Conservation (phyloP, 768 basidiomycete species). For the Suillus sp. region DNA sequence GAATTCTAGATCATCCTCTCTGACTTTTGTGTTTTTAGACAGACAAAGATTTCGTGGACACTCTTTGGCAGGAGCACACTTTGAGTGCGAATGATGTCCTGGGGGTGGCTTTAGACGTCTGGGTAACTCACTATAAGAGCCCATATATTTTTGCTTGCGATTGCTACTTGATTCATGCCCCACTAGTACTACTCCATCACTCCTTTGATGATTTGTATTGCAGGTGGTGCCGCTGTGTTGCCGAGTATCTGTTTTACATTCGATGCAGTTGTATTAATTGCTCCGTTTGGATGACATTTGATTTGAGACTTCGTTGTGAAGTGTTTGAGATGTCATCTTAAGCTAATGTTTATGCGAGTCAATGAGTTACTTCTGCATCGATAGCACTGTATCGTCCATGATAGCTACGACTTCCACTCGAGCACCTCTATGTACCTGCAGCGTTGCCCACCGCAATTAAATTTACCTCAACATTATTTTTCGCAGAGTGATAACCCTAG, state of each 20-base stretch:
- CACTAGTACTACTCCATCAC: conserved; percentile 1
- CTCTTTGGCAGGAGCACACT: conserved; percentile 56
- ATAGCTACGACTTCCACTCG: not conserved
- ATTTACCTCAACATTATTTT: not conserved
- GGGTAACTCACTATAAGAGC: conserved; percentile 3
- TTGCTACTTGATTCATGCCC: conserved; percentile 2
- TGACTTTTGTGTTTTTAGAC: conserved; percentile 42
- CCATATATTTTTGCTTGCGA: conserved; percentile 7
- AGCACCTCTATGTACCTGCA: not conserved
- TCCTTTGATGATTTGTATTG: conserved; percentile 6
- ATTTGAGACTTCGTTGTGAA: not conserved
- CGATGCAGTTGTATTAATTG: not conserved
- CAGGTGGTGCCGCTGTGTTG: not conserved
- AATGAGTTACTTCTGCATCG: not conserved
- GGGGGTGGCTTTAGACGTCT: not conserved
- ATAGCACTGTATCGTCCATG: not conserved
- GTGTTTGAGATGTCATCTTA: not conserved
- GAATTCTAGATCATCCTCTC: not conserved
- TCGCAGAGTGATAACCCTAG: too few species aligned
- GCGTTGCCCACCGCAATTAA: not conserved
- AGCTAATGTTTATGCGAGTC: not conserved
- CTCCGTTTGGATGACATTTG: not conserved
- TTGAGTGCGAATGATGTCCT: conserved; percentile 12
- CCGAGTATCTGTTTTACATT: not conserved
- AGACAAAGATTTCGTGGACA: conserved; percentile 66